phyloP scores from a whole-genome alignment of 1,284 basidiomycete genomes.

The Microbotryum silenes-acaulis region DNA sequence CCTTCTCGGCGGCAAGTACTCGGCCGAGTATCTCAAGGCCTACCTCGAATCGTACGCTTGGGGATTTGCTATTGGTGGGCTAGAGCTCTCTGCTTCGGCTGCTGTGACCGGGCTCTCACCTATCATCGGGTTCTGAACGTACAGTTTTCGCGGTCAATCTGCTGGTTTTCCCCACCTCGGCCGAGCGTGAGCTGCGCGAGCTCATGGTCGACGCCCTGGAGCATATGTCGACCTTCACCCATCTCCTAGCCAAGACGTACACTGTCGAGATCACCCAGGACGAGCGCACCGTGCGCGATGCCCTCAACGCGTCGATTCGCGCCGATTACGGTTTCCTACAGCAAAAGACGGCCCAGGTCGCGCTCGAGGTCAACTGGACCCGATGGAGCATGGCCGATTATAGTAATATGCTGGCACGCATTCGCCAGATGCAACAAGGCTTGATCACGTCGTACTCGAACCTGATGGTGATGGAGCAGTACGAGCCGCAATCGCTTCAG shows the following conservation, averaged over 20 bases:
- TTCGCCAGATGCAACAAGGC: conserved; percentile 38
- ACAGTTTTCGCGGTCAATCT: conserved; percentile 39
- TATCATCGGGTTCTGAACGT: too few species aligned
- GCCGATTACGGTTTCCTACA: conserved; percentile 39
- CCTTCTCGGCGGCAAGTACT: conserved; percentile 19
- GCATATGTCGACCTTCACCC: conserved; percentile 36
- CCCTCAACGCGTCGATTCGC: conserved; percentile 38
- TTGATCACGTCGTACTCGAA: conserved; percentile 39
- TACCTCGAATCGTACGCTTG: conserved; percentile 36
- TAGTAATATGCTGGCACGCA: conserved; percentile 33
- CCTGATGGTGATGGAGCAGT: conserved; percentile 25
- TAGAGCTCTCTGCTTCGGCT: conserved; percentile 9
- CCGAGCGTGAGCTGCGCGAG: conserved; percentile 40
- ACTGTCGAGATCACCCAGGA: conserved; percentile 39
- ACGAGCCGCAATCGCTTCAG: conserved; percentile 13
- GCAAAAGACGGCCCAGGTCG: conserved; percentile 23
- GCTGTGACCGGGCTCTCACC: too few species aligned
- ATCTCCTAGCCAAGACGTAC: conserved; percentile 40
- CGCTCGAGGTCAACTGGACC: conserved; percentile 40
- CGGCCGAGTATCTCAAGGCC: conserved; percentile 33
- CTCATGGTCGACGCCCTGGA: conserved; percentile 40
- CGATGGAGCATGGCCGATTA: conserved; percentile 39
- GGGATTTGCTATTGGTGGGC: too few species aligned
- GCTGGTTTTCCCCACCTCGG: conserved; percentile 38
- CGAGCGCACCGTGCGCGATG: conserved; percentile 38